Percentiles rank a stretch among this genome's conserved stretches.
phyloP scores from a whole-genome alignment of 345 rosid genomes.

The Populus tremula region DNA sequence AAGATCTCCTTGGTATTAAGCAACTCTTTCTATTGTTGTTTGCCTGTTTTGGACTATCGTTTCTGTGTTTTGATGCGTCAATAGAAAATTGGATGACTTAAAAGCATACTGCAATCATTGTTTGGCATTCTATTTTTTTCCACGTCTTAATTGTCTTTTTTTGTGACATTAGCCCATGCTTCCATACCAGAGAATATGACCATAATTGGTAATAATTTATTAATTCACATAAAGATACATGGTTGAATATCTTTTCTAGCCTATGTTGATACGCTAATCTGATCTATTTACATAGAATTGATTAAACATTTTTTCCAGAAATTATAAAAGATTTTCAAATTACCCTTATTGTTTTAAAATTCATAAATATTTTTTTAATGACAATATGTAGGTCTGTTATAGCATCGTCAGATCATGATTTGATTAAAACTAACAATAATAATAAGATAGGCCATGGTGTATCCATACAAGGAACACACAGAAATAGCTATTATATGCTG shows the following conservation, averaged over 20 bases:
- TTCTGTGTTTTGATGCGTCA: background rate
- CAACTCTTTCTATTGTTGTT: constrained; percentile 24
- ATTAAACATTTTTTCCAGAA: too few species aligned
- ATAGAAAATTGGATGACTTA: background rate
- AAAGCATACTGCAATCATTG: background rate
- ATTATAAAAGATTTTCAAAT: background rate
- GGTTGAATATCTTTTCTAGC: background rate
- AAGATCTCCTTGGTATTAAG: constrained; percentile 60
- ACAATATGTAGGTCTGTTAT: too few species aligned
- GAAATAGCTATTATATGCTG: background rate
- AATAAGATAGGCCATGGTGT: background rate
- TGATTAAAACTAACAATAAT: too few species aligned
- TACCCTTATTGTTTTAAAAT: background rate
- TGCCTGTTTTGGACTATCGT: constrained; percentile 3
- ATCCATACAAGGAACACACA: background rate
- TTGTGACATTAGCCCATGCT: background rate
- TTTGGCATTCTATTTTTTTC: background rate
- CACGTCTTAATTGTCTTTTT: background rate
- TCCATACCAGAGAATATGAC: background rate
- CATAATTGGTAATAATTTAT: background rate
- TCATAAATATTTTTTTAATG: too few species aligned
- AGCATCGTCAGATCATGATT: background rate
- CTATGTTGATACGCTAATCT: background rate
- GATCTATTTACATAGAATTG: background rate
- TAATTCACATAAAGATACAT: too few species aligned